Conservation (phyloP, 805 yeast species). For the Pichia manshurica region DNA sequence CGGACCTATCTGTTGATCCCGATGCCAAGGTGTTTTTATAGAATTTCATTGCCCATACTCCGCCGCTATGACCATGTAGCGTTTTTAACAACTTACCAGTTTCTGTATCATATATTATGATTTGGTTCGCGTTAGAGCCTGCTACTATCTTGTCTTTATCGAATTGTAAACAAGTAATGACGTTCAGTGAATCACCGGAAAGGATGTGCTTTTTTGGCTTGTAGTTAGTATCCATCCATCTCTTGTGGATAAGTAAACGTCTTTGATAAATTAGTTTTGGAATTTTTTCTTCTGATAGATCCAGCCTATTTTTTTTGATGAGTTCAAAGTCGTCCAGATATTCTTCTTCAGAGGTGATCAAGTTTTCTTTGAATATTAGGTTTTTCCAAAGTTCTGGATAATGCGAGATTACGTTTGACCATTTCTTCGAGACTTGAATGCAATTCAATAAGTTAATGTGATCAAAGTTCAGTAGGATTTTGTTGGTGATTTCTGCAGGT, state of each 20-base stretch:
- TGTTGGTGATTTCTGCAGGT: conserved; percentile 69
- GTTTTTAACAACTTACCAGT: conserved; percentile 61
- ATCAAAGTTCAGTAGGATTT: conserved; percentile 51
- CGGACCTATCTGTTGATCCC: conserved; percentile 92
- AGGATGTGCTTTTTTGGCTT: conserved; percentile 63
- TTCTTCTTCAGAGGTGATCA: conserved; percentile 39
- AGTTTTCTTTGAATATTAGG: conserved; percentile 55
- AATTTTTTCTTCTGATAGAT: conserved; percentile 14
- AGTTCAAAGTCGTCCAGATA: conserved; percentile 32
- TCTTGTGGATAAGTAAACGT: conserved; percentile 47
- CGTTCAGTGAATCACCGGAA: conserved; percentile 57
- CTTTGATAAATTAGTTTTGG: conserved; percentile 48
- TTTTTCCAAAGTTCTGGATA: conserved; percentile 66
- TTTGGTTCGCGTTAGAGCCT: conserved; percentile 83
- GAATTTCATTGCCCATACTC: conserved; percentile 97
- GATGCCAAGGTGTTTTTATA: conserved; percentile 77
- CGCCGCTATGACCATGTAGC: conserved; percentile 89
- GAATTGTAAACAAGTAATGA: conserved; percentile 92
- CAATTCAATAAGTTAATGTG: conserved; percentile 44
- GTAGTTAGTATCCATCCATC: conserved; percentile 78
- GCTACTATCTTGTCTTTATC: conserved; percentile 87
- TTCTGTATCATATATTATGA: conserved; percentile 72
- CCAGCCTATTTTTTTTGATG: conserved; percentile 12
- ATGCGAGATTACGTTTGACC: conserved; percentile 62
- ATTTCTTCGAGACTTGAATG: conserved; percentile 51